Evolutionary conservation across 164 flowering plant species (phyloP).

Genomic region (Vitis riparia): DNA sequence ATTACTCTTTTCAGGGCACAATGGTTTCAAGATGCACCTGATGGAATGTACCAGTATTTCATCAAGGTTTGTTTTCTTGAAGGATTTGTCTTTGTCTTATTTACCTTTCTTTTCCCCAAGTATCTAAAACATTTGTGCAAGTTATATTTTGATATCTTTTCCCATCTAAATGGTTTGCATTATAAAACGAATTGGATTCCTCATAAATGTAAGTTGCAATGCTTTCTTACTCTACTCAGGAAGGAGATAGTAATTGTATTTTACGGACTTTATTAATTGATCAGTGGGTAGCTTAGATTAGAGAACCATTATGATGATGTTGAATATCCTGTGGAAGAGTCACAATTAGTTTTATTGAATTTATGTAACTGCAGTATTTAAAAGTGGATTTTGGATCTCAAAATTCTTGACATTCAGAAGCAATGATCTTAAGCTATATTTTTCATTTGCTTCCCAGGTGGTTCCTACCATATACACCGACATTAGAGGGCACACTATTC

Average conservation of each 20-base stretch:
- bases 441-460: constrained; percentile 46
- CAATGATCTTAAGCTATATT: not conserved
- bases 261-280: not conserved
- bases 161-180: too few species aligned
- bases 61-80: constrained; percentile 52
- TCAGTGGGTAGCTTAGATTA: too few species aligned
- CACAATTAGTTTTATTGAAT: not conserved
- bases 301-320: not conserved
- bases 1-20: constrained; percentile 43
- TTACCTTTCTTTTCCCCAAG: not conserved
- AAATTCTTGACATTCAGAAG: not conserved
- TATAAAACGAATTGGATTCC: too few species aligned
- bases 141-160: not conserved
- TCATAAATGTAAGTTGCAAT: not conserved
- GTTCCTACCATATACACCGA: constrained; percentile 86
- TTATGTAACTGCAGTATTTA: not conserved
- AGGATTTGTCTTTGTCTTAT: not conserved
- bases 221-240: not conserved
- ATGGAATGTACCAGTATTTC: constrained; percentile 81
- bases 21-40: constrained; percentile 53
- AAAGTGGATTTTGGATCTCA: not conserved
- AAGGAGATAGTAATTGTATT: not conserved
- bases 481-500: constrained; percentile 57
- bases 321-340: constrained; percentile 1
- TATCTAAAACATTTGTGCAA: not conserved